Evolutionary conservation across 495 filamentous ascomycete genomes (phyloP), one percentile per base, ranked within the genome.

Genomic region (Penicillium fimorum): DNA sequence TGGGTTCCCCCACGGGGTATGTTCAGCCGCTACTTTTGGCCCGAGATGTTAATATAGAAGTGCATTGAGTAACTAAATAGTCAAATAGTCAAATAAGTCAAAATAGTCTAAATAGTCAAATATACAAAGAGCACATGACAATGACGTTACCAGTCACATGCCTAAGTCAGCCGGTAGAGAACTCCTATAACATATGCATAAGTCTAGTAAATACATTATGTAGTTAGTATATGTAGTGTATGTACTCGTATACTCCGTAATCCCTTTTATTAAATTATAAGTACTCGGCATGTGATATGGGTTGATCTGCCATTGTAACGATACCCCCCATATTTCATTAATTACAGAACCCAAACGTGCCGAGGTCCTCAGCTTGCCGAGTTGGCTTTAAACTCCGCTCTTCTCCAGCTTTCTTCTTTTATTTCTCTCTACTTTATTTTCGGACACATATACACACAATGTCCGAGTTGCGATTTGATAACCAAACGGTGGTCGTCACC

Each of bases 401-500:
- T 64, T 65, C 68, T 64, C 50, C 62, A 45, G 48, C 59, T 62
- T 66, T 58, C 60, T 45, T 27, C 49, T 35, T 60, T 58, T 40
- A 30, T 60, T 61, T 67, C 50, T 54, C 37, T 18, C 54, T 51
- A 42, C 44, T 43, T 57, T 47, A 41, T 42, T 40, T 61, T 55
- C 63, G 56, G 63, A 54, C 62, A 58, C 17, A 59, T 47, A 27
- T 44, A 60, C 45, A 59, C 72, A 79, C 50, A 18, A 92, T 91
- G 88, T 81, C 87, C 65, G 85, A 89, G 75, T 80, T 98, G 71
- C 85, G 95, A 58, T 98, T 86, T 71, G 94, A 97, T 79, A 89
- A 90, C 71, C 96, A 97, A 79, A 93, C 93, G 59, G 91, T 96
- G 61, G 92, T 98, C 51, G 89, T 98, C 61, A 98, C 95, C 46